These are phyloP conservation scores for Tilletia caries DNA, from an alignment of 1,284 basidiomycete species.

Conservation along the genomic window DNA sequence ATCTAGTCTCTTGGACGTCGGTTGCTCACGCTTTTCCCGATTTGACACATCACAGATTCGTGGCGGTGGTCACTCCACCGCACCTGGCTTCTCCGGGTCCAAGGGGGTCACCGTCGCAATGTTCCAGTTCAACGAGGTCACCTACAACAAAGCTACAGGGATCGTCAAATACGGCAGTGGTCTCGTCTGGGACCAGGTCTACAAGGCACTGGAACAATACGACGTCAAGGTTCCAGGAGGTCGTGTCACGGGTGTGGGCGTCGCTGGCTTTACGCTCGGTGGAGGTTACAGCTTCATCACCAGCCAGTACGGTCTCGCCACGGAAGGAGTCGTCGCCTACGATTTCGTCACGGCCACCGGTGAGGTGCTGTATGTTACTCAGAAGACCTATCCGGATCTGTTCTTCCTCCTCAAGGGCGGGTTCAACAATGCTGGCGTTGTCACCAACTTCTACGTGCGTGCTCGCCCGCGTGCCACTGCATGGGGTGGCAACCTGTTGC, in stretches of 20 bases:
- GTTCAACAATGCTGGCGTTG: slow-evolving; percentile 17
- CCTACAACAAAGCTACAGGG: slow-evolving; percentile 55
- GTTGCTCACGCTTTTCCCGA: not conserved
- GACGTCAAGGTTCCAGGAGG: slow-evolving; percentile 62
- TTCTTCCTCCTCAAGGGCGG: slow-evolving; percentile 21
- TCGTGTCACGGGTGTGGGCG: slow-evolving; percentile 55
- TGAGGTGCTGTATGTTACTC: not conserved
- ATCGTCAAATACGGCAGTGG: slow-evolving; percentile 61
- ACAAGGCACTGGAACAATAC: slow-evolving; percentile 58
- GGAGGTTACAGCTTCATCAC: slow-evolving; percentile 24
- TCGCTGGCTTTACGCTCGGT: slow-evolving; percentile 24
- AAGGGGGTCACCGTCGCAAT: slow-evolving; percentile 63
- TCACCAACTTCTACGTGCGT: slow-evolving; percentile 13
- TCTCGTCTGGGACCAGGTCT: slow-evolving; percentile 64
- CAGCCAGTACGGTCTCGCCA: slow-evolving; percentile 18
- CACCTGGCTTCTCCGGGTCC: slow-evolving; percentile 62
- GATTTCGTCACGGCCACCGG: slow-evolving; percentile 10
- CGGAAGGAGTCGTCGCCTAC: not conserved
- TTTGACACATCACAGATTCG: slow-evolving; percentile 57
- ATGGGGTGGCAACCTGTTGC: slow-evolving; percentile 14
- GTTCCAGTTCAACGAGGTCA: slow-evolving; percentile 59
- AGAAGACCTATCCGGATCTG: slow-evolving; percentile 13
- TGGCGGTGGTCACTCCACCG: slow-evolving; percentile 61
- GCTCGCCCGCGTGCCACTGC: slow-evolving; percentile 14
- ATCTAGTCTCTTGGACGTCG: no score